Percentiles rank a stretch among this genome's conserved stretches.
These are phyloP conservation scores for Pseudogymnoascus sp. DNA, from an alignment of 2,329 filamentous ascomycete species.

Conservation along the genomic window DNA sequence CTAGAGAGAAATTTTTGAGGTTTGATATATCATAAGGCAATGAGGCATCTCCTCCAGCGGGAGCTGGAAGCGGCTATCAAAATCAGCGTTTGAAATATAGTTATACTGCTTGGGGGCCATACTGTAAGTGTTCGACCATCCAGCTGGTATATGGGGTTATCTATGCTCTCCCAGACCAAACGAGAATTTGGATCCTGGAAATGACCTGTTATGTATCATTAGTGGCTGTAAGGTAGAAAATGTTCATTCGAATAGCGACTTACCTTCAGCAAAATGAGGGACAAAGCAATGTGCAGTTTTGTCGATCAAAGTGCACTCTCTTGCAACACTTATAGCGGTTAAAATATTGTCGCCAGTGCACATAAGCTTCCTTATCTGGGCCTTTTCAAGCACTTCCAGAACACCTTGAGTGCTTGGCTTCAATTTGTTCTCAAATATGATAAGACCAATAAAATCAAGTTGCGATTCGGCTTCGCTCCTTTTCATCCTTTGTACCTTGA, in stretches of 20 bases:
- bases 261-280: constrained; percentile 73
- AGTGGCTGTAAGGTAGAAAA: background rate
- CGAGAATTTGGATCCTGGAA: constrained; percentile 63
- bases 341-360: constrained; percentile 97
- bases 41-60: constrained; percentile 68
- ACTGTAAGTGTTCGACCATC: constrained; percentile 70
- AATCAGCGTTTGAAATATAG: constrained; percentile 12
- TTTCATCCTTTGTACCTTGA: constrained; percentile 90
- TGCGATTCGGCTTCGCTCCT: constrained; percentile 75
- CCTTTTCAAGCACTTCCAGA: constrained; percentile 70
- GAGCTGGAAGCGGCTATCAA: constrained; percentile 58
- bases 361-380: constrained; percentile 87
- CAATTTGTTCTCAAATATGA: constrained; percentile 97
- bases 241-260: constrained; percentile 14
- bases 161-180: constrained; percentile 89
- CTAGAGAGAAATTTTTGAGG: constrained; percentile 76
- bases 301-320: constrained; percentile 79
- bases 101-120: constrained; percentile 21
- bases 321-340: constrained; percentile 89
- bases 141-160: constrained; percentile 69
- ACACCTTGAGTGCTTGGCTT: constrained; percentile 79
- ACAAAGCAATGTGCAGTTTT: constrained; percentile 83
- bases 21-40: constrained; percentile 78
- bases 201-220: constrained; percentile 43
- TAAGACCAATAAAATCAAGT: constrained; percentile 88